Percentiles rank a stretch among this genome's conserved stretches.
phyloP scores from a whole-genome alignment of 2,329 filamentous ascomycete species.

The Pseudopyricularia cyperi region DNA sequence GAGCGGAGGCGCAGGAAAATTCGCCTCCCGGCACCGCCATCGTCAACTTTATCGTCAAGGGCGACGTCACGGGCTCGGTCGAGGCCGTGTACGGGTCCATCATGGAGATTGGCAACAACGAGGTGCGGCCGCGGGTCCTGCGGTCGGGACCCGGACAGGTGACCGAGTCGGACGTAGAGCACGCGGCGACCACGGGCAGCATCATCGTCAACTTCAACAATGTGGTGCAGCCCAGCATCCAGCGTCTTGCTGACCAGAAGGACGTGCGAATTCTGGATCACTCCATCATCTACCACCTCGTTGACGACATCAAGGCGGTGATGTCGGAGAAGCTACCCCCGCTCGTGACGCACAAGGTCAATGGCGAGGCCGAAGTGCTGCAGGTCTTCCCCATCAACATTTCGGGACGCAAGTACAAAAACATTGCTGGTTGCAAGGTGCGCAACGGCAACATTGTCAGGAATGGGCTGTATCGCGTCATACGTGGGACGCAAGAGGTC shows the following conservation, averaged over 20 bases:
- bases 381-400: constrained; percentile 76
- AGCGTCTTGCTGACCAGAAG: constrained; percentile 52
- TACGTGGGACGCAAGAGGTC: constrained; percentile 56
- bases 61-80: constrained; percentile 84
- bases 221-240: constrained; percentile 51
- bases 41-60: constrained; percentile 79
- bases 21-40: constrained; percentile 29
- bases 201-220: constrained; percentile 82
- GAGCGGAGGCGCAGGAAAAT: constrained; percentile 22
- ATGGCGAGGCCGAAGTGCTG: constrained; percentile 77
- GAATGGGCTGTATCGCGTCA: constrained; percentile 53
- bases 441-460: constrained; percentile 63
- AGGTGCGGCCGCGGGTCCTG: constrained; percentile 67
- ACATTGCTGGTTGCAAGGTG: constrained; percentile 79
- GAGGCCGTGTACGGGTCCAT: constrained; percentile 78
- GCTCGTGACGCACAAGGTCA: constrained; percentile 53
- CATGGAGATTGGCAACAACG: constrained; percentile 67
- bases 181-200: constrained; percentile 64
- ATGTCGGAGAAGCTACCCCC: constrained; percentile 60
- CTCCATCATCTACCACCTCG: constrained; percentile 72
- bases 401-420: constrained; percentile 54
- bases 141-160: constrained; percentile 67
- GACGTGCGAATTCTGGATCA: constrained; percentile 72
- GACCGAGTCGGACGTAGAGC: constrained; percentile 77
- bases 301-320: constrained; percentile 56